phyloP scores from a whole-genome alignment of 345 rosid species.

The Brassica juncea region DNA sequence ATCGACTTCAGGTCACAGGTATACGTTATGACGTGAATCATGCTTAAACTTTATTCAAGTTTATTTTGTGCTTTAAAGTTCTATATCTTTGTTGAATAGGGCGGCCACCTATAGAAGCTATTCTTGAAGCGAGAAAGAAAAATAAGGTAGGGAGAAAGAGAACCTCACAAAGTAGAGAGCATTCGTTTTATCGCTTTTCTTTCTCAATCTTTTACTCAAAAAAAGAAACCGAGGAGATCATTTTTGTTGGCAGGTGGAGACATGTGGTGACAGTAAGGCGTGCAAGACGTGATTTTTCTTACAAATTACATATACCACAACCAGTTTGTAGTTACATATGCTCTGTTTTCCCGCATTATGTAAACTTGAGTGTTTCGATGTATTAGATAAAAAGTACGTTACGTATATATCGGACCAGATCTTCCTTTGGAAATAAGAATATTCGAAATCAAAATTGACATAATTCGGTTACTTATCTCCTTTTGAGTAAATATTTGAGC shows the following conservation, averaged over 20 bases:
- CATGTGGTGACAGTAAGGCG: constrained; percentile 47
- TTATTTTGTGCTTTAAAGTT: neutral
- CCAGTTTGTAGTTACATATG: neutral
- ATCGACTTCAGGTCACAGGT: constrained; percentile 85
- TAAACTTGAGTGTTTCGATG: neutral
- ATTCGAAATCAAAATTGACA: neutral
- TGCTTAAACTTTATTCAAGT: neutral
- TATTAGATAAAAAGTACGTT: neutral
- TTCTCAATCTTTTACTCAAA: neutral
- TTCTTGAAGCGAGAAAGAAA: constrained; percentile 67
- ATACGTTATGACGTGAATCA: neutral
- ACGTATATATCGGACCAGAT: neutral
- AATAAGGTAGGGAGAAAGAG: constrained; percentile 51
- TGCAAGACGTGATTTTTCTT: constrained; percentile 53
- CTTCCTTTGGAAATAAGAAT: neutral
- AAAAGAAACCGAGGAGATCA: neutral
- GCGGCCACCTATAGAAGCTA: constrained; percentile 64
- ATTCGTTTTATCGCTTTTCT: neutral
- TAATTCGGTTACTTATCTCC: too few relatives aligned
- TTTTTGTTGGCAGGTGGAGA: constrained; percentile 51
- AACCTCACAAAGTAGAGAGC: neutral
- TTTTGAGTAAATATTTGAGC: too few relatives aligned
- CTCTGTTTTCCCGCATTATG: neutral
- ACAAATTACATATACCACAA: neutral
- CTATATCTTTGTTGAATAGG: constrained; percentile 46